A percentile compares a stretch with the other conserved stretches of the same genome.
Evolutionary conservation across 805 yeast species (phyloP).

Genomic region (Candida oleophila): DNA sequence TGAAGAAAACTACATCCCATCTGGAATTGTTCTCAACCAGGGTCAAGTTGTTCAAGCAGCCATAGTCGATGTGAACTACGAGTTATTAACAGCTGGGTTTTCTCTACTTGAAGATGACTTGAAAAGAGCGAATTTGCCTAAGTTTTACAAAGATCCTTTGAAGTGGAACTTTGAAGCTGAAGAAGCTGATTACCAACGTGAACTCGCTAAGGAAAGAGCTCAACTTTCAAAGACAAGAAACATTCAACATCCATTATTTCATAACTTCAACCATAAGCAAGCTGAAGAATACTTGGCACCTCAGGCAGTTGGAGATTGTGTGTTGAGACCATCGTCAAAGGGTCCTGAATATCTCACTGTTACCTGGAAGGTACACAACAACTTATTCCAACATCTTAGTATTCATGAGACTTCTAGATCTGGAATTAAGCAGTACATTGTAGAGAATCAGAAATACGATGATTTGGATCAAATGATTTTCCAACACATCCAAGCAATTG

Average conservation of each 20-base stretch:
- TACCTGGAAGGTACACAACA: constrained; percentile 95
- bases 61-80: constrained; percentile 67
- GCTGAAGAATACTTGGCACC: constrained; percentile 94
- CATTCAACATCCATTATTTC: constrained; percentile 89
- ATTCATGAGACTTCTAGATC: constrained; percentile 74
- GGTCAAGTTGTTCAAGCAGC: constrained; percentile 90
- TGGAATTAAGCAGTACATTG: constrained; percentile 52
- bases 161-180: constrained; percentile 85
- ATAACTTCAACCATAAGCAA: constrained; percentile 76
- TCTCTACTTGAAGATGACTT: constrained; percentile 70
- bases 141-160: constrained; percentile 51
- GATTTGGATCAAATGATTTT: constrained; percentile 94
- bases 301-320: constrained; percentile 84
- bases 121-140: constrained; percentile 48
- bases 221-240: constrained; percentile 71
- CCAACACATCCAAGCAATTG: constrained; percentile 80
- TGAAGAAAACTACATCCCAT: constrained; percentile 47
- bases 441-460: constrained; percentile 68
- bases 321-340: constrained; percentile 89
- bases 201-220: constrained; percentile 59
- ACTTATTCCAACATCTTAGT: constrained; percentile 87
- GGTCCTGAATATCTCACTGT: constrained; percentile 87
- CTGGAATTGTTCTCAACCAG: constrained; percentile 39
- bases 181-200: constrained; percentile 58
- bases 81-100: constrained; percentile 69